A percentile compares a stretch with the other conserved stretches of the same genome.
phyloP scores from a whole-genome alignment of 352 stramenopile genomes.

The Lagenidium sp. region DNA sequence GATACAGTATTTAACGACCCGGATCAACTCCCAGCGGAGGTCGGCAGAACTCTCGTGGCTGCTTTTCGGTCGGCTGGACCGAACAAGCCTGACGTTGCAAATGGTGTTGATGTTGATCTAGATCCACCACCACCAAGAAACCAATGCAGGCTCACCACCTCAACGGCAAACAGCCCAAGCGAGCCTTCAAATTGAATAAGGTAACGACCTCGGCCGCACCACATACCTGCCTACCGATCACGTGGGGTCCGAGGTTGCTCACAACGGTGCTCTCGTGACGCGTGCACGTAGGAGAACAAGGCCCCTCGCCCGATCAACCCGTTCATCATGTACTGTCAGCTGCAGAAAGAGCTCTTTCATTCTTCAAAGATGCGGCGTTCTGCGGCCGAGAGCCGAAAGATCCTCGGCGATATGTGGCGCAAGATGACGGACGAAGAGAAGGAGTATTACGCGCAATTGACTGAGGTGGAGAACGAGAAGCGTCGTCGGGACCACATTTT shows the following conservation, averaged over 20 bases:
- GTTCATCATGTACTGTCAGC: slow-evolving; percentile 79
- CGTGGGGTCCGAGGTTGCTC: too few species aligned
- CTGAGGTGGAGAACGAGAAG: slow-evolving; percentile 75
- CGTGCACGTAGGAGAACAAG: slow-evolving; percentile 30
- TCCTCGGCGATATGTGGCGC: slow-evolving; percentile 78
- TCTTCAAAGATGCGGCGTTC: slow-evolving; percentile 45
- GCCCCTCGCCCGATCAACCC: slow-evolving; percentile 62
- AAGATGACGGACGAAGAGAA: slow-evolving; percentile 77
- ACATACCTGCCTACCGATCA: too few species aligned
- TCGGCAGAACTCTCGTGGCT: too few species aligned
- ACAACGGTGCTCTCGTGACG: neutral
- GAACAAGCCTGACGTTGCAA: too few species aligned
- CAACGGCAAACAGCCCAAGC: too few species aligned
- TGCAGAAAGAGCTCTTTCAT: slow-evolving; percentile 55
- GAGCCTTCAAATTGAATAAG: slow-evolving; percentile 18
- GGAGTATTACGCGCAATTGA: slow-evolving; percentile 67
- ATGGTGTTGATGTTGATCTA: too few species aligned
- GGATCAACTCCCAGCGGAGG: slow-evolving; percentile 9
- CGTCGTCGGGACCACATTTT: slow-evolving; percentile 60
- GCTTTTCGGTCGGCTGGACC: too few species aligned
- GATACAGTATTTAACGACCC: slow-evolving; percentile 51
- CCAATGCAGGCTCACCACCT: too few species aligned
- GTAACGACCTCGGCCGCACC: too few species aligned
- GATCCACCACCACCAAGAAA: neutral
- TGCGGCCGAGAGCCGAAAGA: slow-evolving; percentile 64